Evolutionary conservation across 176 grass and related monocot species (phyloP), one percentile per base, ranked within the genome.

Genomic region (Eremochloa ophiuroides): DNA sequence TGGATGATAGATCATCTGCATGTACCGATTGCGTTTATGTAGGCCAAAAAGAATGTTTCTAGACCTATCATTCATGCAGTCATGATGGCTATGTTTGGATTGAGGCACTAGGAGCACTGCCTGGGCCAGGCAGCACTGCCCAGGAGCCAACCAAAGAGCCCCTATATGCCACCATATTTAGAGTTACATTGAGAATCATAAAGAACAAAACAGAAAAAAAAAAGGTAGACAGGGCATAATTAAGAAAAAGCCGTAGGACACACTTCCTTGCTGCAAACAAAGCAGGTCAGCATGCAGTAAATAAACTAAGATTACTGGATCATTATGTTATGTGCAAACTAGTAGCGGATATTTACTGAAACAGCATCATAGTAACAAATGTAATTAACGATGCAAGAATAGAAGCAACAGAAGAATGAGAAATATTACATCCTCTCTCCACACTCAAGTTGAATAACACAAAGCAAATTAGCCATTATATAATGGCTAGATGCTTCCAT

Each of bases 401-500:
- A 63, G 31, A 82, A 65, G n/a, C 44, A 71, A 60, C 39, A 33
- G 25, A 22, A 50, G 1, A 62, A 51, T 8, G 18, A 4, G 10
- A 82, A 63, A 63, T 62, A 73, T 41, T 34, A 22, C 42, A 25
- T 87, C 51, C 29, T 33, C 18, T 16, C 50, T 72, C 35, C 50
- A 48, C 30, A 51, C 70, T 44, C 68, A 29, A 63, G 39, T 22
- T 77, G 55, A 30, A 16, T 5, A 43, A 46, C 16, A 7, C 4
- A 77, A 87, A 29, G 53, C 25, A 71, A 77, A 75, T 62, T 23
- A 61, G 28, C 16, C n/a, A 81, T 58, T 81, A 67, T 3, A 30
- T 75, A 58, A 48, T 22, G 34, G 13, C 56, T 78, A 78, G 27
- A 51, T 86, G 62, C 6, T 74, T 73, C 74, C 76, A 66, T 40